phyloP scores from a whole-genome alignment of 2,329 filamentous ascomycete genomes.

The Aspergillus fijiensis region DNA sequence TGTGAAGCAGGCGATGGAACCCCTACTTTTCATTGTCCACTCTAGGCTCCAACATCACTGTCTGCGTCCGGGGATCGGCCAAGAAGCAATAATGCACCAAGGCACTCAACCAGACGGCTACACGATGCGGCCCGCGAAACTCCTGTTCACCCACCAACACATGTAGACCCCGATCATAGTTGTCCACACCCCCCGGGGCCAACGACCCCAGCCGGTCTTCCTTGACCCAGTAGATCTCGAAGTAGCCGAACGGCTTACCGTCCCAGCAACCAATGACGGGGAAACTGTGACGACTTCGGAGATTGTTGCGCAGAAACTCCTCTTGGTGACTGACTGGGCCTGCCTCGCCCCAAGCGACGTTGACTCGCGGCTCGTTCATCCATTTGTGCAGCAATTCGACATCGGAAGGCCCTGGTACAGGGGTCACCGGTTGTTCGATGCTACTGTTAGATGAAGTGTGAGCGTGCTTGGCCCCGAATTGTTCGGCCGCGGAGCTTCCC shows the following conservation, averaged over 20 bases:
- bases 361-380: slow-evolving; percentile 84
- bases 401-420: slow-evolving; percentile 50
- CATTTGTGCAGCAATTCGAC: slow-evolving; percentile 74
- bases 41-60: slow-evolving; percentile 81
- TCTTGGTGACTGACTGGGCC: slow-evolving; percentile 58
- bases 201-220: slow-evolving; percentile 77
- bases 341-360: slow-evolving; percentile 76
- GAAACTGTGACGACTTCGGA: slow-evolving; percentile 74
- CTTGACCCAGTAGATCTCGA: slow-evolving; percentile 98
- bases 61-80: slow-evolving; percentile 76
- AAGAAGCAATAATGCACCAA: slow-evolving; percentile 83
- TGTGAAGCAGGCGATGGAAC: not conserved
- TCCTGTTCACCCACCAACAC: slow-evolving; percentile 89
- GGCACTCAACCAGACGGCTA: slow-evolving; percentile 78
- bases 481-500: slow-evolving; percentile 53
- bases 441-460: slow-evolving; percentile 36
- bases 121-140: slow-evolving; percentile 73
- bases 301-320: slow-evolving; percentile 64
- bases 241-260: slow-evolving; percentile 91
- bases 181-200: slow-evolving; percentile 60
- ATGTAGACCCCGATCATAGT: slow-evolving; percentile 88
- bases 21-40: slow-evolving; percentile 85
- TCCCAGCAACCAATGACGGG: slow-evolving; percentile 93
- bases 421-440: slow-evolving; percentile 44
- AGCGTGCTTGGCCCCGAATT: slow-evolving; percentile 30